These are phyloP conservation scores for Colletotrichum liriopes DNA, from an alignment of 2,329 filamentous ascomycete genomes.

Conservation along the genomic window DNA sequence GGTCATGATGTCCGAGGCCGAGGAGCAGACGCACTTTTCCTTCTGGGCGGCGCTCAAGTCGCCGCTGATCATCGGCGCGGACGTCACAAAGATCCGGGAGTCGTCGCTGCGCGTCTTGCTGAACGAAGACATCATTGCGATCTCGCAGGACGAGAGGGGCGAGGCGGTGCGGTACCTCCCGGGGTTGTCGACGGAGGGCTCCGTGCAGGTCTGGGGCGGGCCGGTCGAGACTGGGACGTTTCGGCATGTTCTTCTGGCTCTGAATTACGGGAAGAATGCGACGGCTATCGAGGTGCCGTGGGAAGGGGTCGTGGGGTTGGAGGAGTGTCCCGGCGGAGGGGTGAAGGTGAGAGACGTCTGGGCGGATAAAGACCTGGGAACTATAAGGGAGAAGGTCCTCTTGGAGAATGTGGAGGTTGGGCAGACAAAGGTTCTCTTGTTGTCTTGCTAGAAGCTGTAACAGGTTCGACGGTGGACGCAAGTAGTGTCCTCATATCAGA, in stretches of 20 bases:
- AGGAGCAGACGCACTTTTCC: no score
- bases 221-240: conserved; percentile 40
- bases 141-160: conserved; percentile 56
- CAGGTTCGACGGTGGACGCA: no score
- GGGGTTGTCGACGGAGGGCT: conserved; percentile 46
- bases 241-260: conserved; percentile 37
- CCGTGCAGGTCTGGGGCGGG: conserved; percentile 50
- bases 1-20: no score
- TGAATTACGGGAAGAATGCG: conserved; percentile 41
- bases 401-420: conserved; percentile 14
- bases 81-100: no score
- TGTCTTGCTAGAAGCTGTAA: conserved; percentile 2
- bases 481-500: background rate
- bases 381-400: background rate
- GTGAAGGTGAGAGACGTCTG: conserved; percentile 24
- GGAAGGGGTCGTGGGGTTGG: conserved; percentile 16
- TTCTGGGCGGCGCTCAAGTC: no score
- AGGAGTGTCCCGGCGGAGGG: background rate
- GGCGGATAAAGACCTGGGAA: conserved; percentile 16
- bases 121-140: conserved; percentile 45
- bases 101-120: conserved; percentile 36
- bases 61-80: no score
- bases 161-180: conserved; percentile 46
- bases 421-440: conserved; percentile 22
- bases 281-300: conserved; percentile 35